These are phyloP conservation scores for Gloeopeniophorella convolvens DNA, from an alignment of 768 basidiomycete species.

Conservation along the genomic window DNA sequence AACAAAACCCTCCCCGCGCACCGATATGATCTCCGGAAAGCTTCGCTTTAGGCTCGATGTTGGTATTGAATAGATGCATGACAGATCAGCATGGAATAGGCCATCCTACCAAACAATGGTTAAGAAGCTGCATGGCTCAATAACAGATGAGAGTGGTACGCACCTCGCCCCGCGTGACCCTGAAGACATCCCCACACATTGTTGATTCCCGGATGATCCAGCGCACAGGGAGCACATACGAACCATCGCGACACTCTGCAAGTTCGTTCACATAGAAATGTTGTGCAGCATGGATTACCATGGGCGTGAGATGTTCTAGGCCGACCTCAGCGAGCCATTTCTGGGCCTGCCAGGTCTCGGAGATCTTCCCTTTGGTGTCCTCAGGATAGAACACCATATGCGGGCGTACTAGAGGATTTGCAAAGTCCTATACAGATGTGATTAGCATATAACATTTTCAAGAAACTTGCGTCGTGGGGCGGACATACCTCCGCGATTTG, in stretches of 20 bases:
- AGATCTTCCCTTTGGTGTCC: constrained; percentile 12
- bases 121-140: no score
- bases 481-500: not conserved
- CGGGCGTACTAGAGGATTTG: constrained; percentile 11
- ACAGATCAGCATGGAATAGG: no score
- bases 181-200: constrained; percentile 6
- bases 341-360: constrained; percentile 16
- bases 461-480: no score
- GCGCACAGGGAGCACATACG: constrained; percentile 18
- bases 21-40: no score
- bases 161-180: not conserved
- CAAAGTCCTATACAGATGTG: constrained; percentile 19
- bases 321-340: constrained; percentile 9
- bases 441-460: no score
- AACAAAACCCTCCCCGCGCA: no score
- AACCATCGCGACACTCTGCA: constrained; percentile 1
- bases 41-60: no score
- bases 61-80: no score
- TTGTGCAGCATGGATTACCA: constrained; percentile 7
- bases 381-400: constrained; percentile 19
- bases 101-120: no score
- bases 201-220: constrained; percentile 9
- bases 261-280: constrained; percentile 10
- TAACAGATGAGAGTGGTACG: no score
- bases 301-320: constrained; percentile 5